Evolutionary conservation across 306 rosid species (phyloP).

Genomic region (Gastrolobium villosum): DNA sequence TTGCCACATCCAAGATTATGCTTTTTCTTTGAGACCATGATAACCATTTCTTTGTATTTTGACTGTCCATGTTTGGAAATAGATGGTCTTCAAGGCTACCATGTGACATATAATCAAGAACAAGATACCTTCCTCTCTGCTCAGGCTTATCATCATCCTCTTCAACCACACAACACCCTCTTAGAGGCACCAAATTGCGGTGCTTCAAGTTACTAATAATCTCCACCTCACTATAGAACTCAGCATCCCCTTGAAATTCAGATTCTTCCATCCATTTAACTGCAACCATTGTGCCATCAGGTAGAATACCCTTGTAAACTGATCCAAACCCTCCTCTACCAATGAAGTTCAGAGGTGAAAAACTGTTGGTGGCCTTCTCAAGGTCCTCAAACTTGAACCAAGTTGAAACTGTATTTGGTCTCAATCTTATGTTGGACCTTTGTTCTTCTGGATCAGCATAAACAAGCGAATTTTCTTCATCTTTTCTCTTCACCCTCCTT

Average conservation of each 20-base stretch:
- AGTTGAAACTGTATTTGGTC: conserved; percentile 79
- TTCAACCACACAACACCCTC: conserved; percentile 91
- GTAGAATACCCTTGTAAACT: conserved; percentile 78
- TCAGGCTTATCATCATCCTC: conserved; percentile 53
- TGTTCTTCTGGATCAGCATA: conserved; percentile 60
- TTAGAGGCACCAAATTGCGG: conserved; percentile 81
- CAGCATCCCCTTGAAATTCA: conserved; percentile 74
- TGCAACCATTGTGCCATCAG: conserved; percentile 77
- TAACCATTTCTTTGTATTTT: conserved; percentile 52
- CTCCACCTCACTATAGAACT: conserved; percentile 89
- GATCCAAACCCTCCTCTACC: conserved; percentile 92
- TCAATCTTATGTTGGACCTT: conserved; percentile 62
- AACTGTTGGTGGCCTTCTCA: conserved; percentile 74
- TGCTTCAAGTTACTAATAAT: conserved; percentile 91
- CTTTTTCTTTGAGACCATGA: conserved; percentile 93
- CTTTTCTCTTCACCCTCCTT: conserved; percentile 50
- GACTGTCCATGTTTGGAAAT: conserved; percentile 52
- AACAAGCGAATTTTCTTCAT: conserved; percentile 35
- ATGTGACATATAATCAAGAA: conserved; percentile 89
- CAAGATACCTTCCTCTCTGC: conserved; percentile 71
- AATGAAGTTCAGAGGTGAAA: conserved; percentile 75
- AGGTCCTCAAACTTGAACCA: conserved; percentile 92
- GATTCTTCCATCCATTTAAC: conserved; percentile 84
- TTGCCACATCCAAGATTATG: conserved; percentile 90
- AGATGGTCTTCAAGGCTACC: conserved; percentile 86